Conservation (phyloP, 495 filamentous ascomycete genomes). For the Neurospora sp. region DNA sequence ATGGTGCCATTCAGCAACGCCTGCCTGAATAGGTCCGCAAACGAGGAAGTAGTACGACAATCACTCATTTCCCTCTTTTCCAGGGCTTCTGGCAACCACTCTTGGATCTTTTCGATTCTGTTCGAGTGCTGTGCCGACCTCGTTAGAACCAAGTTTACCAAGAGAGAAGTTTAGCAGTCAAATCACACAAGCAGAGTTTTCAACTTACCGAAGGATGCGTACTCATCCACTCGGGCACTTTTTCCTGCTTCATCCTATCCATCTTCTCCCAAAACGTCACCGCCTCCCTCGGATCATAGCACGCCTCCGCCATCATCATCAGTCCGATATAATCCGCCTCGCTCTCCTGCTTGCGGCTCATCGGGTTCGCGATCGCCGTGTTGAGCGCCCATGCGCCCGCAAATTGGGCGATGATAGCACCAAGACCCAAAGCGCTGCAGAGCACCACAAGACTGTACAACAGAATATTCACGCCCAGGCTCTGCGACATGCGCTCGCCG, state of each 20-base stretch:
- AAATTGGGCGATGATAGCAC: constrained; percentile 24
- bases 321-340: constrained; percentile 86
- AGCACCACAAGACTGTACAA: constrained; percentile 39
- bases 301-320: constrained; percentile 50
- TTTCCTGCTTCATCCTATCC: constrained; percentile 48
- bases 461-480: constrained; percentile 44
- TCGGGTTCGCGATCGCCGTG: constrained; percentile 56
- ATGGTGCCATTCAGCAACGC: constrained; percentile 15
- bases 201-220: constrained; percentile 70
- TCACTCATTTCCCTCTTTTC: constrained; percentile 43
- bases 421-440: constrained; percentile 41
- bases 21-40: constrained; percentile 28
- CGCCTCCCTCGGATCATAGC: constrained; percentile 66
- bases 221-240: constrained; percentile 66
- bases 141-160: not conserved
- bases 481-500: constrained; percentile 62
- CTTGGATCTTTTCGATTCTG: constrained; percentile 58
- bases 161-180: too few relatives aligned
- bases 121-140: constrained; percentile 44
- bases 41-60: constrained; percentile 30
- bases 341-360: constrained; percentile 51
- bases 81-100: constrained; percentile 53
- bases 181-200: not conserved
- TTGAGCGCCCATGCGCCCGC: constrained; percentile 43
- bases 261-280: constrained; percentile 68